Percentiles rank a stretch among this genome's conserved stretches.
Conservation (phyloP, 2,329 filamentous ascomycete species). For the Diaporthe sp. region DNA sequence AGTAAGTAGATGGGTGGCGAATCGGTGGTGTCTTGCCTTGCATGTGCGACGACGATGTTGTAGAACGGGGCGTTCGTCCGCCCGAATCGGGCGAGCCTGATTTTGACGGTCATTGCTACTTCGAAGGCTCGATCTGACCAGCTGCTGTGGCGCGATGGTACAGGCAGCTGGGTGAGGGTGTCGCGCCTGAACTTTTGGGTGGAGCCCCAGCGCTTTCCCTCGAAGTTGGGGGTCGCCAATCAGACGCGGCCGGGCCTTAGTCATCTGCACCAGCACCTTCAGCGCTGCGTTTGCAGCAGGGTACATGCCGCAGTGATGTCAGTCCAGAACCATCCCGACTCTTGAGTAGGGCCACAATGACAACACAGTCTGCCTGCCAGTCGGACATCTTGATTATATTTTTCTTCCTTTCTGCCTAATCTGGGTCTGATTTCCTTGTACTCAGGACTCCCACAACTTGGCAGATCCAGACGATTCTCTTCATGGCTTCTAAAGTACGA, state of each 20-base stretch:
- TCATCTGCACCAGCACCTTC: neutral
- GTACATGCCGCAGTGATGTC: slow-evolving; percentile 1
- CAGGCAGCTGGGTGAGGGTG: neutral
- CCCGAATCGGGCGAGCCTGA: slow-evolving; percentile 93
- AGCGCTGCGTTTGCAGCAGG: slow-evolving; percentile 4
- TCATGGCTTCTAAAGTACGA: slow-evolving; percentile 47
- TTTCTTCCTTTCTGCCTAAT: neutral
- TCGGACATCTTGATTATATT: neutral
- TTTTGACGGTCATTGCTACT: slow-evolving; percentile 84
- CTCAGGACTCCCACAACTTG: too few species aligned
- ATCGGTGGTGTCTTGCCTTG: slow-evolving; percentile 67
- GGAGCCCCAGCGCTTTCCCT: neutral
- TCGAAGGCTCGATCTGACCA: neutral
- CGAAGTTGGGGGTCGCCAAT: slow-evolving; percentile 16
- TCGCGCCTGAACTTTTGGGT: slow-evolving; percentile 30
- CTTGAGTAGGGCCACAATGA: neutral
- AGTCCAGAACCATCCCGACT: neutral
- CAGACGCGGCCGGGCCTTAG: neutral
- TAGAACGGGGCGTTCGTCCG: slow-evolving; percentile 90
- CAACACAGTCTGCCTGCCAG: neutral
- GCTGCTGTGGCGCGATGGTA: neutral
- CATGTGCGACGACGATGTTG: slow-evolving; percentile 96
- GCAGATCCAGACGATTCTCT: neutral
- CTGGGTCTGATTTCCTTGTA: neutral
- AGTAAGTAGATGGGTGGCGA: slow-evolving; percentile 37